These are phyloP conservation scores for Leccinellum albellum DNA, from an alignment of 768 basidiomycete genomes.

Conservation along the genomic window DNA sequence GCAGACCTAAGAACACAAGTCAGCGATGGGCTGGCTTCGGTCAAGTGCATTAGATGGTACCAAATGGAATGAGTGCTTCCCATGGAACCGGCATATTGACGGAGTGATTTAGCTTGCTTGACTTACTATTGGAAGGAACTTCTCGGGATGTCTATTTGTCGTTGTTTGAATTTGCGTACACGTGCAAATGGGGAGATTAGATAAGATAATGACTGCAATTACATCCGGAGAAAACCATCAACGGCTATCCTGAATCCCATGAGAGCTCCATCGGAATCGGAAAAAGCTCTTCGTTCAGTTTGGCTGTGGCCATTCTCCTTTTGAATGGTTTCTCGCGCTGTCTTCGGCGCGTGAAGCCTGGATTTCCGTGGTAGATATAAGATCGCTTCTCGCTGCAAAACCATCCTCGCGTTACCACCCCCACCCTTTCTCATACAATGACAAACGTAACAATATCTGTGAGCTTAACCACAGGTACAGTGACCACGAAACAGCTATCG, in stretches of 20 bases:
- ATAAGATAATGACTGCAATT: not conserved
- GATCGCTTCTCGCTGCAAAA: not conserved
- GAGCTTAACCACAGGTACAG: conserved; percentile 10
- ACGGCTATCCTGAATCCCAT: too few species aligned
- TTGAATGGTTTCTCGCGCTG: not conserved
- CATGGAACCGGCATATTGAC: conserved; percentile 86
- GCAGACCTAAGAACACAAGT: conserved; percentile 51
- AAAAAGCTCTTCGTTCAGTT: not conserved
- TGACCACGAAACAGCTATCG: not conserved
- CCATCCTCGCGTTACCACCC: not conserved
- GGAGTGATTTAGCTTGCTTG: not conserved
- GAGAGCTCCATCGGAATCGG: not conserved
- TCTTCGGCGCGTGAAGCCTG: not conserved
- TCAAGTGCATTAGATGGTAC: conserved; percentile 34
- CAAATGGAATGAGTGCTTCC: conserved; percentile 96
- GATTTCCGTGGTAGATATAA: conserved; percentile 2
- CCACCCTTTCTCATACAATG: conserved; percentile 1
- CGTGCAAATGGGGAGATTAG: not conserved
- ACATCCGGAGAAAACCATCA: not conserved
- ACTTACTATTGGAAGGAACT: not conserved
- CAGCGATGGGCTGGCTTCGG: not conserved
- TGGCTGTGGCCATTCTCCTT: not conserved
- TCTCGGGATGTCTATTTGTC: conserved; percentile 16
- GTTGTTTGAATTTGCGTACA: conserved; percentile 11
- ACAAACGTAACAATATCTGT: conserved; percentile 5